These are phyloP conservation scores for Tolypocladium guangdongense DNA, from an alignment of 2,329 filamentous ascomycete species.

Conservation along the genomic window DNA sequence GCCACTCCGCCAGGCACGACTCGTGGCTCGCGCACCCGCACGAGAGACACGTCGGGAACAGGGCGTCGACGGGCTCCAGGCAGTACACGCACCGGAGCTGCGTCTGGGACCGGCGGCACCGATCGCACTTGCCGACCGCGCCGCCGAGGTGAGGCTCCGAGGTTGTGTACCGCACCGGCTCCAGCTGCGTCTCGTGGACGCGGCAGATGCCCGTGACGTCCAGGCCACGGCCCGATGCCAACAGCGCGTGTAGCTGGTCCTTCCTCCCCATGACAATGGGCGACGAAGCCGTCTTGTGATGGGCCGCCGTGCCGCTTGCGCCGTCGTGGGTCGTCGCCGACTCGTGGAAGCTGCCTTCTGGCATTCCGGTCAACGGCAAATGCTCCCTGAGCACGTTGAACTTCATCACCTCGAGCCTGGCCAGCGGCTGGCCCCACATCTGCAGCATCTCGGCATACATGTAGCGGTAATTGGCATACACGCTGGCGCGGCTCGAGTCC, in stretches of 20 bases:
- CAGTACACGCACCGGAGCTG: conserved; percentile 54
- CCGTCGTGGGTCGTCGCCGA: conserved; percentile 28
- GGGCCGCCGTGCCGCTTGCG: conserved; percentile 20
- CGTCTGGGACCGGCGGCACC: conserved; percentile 43
- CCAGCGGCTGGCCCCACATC: conserved; percentile 52
- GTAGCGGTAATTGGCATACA: conserved; percentile 51
- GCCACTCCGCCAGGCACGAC: conserved; percentile 47
- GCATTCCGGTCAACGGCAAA: conserved; percentile 11
- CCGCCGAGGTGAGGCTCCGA: conserved; percentile 29
- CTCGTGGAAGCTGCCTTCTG: conserved; percentile 22
- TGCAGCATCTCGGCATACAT: conserved; percentile 60
- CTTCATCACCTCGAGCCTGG: conserved; percentile 56
- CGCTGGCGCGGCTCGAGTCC: conserved; percentile 33
- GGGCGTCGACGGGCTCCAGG: conserved; percentile 45
- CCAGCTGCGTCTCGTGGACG: conserved; percentile 50
- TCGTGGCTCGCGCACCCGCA: conserved; percentile 54
- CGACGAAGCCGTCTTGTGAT: conserved; percentile 30
- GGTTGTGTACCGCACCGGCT: conserved; percentile 41
- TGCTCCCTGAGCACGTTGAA: conserved; percentile 52
- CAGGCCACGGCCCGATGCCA: conserved; percentile 43
- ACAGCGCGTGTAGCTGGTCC: conserved; percentile 37
- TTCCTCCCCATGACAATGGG: conserved; percentile 47
- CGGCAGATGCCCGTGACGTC: conserved; percentile 54
- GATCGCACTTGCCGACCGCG: conserved; percentile 37
- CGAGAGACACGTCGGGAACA: conserved; percentile 50